Evolutionary conservation across 352 stramenopile genomes (phyloP).

Genomic region (Achlya hypogyna): DNA sequence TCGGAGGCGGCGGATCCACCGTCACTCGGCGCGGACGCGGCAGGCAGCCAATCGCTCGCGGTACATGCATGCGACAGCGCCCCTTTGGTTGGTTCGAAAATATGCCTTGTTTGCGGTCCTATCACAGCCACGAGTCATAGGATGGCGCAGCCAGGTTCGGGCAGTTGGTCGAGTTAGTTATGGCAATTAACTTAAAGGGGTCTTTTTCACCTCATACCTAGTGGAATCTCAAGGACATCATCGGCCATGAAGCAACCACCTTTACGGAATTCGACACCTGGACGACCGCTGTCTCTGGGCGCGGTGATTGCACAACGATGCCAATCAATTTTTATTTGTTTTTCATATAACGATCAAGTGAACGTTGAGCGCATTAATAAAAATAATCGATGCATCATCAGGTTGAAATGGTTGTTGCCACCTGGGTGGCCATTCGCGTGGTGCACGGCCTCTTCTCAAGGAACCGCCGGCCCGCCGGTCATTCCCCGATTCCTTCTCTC

Average conservation of each 20-base stretch:
- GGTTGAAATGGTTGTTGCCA: neutral
- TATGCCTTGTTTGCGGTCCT: no score
- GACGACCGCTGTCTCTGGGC: neutral
- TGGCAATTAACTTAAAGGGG: no score
- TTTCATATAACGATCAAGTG: neutral
- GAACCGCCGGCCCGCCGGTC: neutral
- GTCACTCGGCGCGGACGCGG: no score
- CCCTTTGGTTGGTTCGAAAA: no score
- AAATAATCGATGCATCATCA: neutral
- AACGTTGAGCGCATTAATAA: neutral
- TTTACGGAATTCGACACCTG: neutral
- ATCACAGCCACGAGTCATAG: no score
- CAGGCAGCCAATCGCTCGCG: no score
- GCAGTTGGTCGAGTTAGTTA: no score
- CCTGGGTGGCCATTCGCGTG: neutral
- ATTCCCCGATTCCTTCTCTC: neutral
- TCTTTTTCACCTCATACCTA: no score
- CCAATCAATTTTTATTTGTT: neutral
- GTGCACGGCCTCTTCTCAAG: neutral
- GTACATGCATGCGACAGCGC: no score
- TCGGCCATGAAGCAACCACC: neutral
- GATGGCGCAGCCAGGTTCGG: no score
- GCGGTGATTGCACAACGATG: slow-evolving; percentile 7
- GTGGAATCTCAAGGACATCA: no score
- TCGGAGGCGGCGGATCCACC: no score